Conservation (phyloP, 148 eudicot genomes). For the Suaeda aralocaspica region DNA sequence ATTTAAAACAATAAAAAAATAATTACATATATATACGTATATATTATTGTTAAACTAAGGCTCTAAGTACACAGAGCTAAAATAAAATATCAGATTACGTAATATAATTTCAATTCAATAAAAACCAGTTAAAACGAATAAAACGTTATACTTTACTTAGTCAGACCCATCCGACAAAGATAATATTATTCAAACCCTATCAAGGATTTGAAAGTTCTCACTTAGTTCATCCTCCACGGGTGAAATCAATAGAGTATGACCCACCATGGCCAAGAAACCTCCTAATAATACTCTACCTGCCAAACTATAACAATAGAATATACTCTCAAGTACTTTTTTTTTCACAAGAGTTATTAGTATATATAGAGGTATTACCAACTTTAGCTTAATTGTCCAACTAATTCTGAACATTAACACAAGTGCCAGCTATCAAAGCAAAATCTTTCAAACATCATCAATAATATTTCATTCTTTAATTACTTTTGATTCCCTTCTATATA, state of each 20-base stretch:
- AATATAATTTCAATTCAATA: neutral
- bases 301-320: neutral
- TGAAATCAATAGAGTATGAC: neutral
- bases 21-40: too few species aligned
- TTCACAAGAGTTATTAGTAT: neutral
- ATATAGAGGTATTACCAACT: conserved; percentile 15
- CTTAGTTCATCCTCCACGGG: neutral
- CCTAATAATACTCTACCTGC: neutral
- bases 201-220: too few species aligned
- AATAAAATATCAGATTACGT: too few species aligned
- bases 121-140: too few species aligned
- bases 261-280: conserved; percentile 14
- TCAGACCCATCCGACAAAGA: too few species aligned
- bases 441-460: conserved; percentile 17
- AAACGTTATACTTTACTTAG: too few species aligned
- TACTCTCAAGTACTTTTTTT: neutral
- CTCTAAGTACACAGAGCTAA: too few species aligned
- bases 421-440: conserved; percentile 23
- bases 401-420: conserved; percentile 11
- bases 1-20: too few species aligned
- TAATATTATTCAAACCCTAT: too few species aligned
- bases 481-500: neutral
- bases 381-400: conserved; percentile 1
- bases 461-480: neutral
- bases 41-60: too few species aligned